Evolutionary conservation across 495 filamentous ascomycete species (phyloP).

Genomic region (Penicillium simplicissimum): DNA sequence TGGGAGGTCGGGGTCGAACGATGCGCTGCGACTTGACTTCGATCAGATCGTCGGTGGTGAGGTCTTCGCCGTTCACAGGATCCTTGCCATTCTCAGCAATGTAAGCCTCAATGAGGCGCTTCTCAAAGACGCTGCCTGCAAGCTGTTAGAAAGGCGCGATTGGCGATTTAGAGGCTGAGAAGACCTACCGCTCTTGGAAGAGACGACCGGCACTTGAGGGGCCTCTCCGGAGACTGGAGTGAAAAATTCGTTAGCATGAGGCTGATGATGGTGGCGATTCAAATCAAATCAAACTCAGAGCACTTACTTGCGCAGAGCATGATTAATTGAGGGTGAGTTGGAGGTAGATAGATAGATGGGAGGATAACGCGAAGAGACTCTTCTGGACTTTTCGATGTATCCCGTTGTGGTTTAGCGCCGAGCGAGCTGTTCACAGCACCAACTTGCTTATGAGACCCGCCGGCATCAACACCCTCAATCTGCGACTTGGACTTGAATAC

Average conservation of each 20-base stretch:
- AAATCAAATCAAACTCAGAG: neutral
- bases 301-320: conserved; percentile 78
- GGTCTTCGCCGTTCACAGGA: conserved; percentile 85
- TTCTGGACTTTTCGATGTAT: conserved; percentile 46
- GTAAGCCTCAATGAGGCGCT: conserved; percentile 91
- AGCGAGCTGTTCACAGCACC: conserved; percentile 25
- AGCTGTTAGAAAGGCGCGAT: conserved; percentile 28
- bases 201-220: conserved; percentile 91
- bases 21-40: conserved; percentile 79
- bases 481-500: neutral
- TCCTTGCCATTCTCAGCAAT: conserved; percentile 93
- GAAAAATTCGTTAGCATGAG: conserved; percentile 26
- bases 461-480: neutral
- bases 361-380: conserved; percentile 39
- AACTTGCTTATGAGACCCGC: neutral
- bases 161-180: conserved; percentile 9
- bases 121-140: conserved; percentile 86
- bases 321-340: conserved; percentile 30
- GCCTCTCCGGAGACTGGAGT: conserved; percentile 90
- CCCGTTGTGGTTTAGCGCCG: conserved; percentile 41
- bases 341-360: conserved; percentile 30
- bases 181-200: conserved; percentile 83
- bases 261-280: neutral
- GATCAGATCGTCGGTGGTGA: conserved; percentile 83
- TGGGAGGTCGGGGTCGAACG: conserved; percentile 87